Evolutionary conservation across 768 basidiomycete species (phyloP).

Genomic region (Stropharia rugosoannulata): DNA sequence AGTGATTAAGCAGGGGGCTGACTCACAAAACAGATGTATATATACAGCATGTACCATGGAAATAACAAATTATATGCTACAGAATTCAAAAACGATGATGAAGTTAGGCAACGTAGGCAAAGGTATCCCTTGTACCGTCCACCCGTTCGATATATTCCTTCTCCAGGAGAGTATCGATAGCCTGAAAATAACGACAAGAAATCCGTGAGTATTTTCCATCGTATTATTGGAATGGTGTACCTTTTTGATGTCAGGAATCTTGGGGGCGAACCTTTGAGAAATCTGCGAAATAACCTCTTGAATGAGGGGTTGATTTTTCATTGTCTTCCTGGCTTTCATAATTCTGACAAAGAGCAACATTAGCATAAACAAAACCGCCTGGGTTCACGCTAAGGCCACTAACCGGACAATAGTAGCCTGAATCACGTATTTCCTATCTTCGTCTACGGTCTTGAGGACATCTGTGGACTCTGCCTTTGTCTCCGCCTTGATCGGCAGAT

Average conservation of each 20-base stretch:
- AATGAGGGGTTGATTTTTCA: conserved; percentile 91
- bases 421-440: conserved; percentile 95
- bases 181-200: conserved; percentile 38
- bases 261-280: conserved; percentile 85
- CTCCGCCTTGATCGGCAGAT: conserved; percentile 92
- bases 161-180: conserved; percentile 90
- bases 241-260: conserved; percentile 97
- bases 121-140: conserved; percentile 85
- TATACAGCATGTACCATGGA: conserved; percentile 17
- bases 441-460: conserved; percentile 94
- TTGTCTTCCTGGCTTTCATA: conserved; percentile 94
- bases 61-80: conserved; percentile 10
- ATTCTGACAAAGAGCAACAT: conserved; percentile 47
- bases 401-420: conserved; percentile 92
- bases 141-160: conserved; percentile 98
- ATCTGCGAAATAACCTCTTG: conserved; percentile 91
- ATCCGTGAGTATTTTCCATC: background rate
- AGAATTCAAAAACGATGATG: conserved; percentile 7
- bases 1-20: conserved; percentile 1
- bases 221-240: conserved; percentile 31
- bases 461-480: conserved; percentile 88
- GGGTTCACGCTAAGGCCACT: conserved; percentile 14
- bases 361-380: conserved; percentile 2
- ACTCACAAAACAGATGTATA: conserved; percentile 17
- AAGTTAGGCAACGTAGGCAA: conserved; percentile 72